Evolutionary conservation across 2,329 filamentous ascomycete genomes (phyloP).

Genomic region (Ophiostoma novo-ulmi): DNA sequence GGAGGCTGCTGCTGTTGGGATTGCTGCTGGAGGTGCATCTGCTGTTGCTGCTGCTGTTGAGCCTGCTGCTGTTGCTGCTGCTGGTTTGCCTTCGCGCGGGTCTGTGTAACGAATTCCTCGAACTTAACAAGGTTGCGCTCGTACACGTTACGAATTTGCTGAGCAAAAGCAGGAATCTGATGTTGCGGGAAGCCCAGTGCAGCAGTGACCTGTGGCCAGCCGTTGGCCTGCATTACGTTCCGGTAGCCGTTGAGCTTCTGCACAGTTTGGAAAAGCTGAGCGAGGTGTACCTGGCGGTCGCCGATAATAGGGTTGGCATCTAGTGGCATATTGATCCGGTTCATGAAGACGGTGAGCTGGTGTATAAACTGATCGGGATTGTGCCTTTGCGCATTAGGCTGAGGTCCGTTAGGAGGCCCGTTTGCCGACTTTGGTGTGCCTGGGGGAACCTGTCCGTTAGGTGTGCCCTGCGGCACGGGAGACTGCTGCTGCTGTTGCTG

Average conservation of each 20-base stretch:
- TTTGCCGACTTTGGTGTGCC: conserved; percentile 31
- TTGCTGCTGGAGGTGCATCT: conserved; percentile 39
- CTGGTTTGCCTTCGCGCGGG: conserved; percentile 49
- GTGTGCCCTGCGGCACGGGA: conserved; percentile 32
- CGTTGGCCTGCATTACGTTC: conserved; percentile 61
- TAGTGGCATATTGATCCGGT: conserved; percentile 63
- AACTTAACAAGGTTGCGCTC: conserved; percentile 71
- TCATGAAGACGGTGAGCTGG: conserved; percentile 72
- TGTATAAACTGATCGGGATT: conserved; percentile 68
- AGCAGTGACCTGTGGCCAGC: conserved; percentile 69
- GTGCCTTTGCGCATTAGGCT: conserved; percentile 29
- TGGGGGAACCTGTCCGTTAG: conserved; percentile 53
- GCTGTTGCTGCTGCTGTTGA: conserved; percentile 40
- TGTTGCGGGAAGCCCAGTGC: conserved; percentile 56
- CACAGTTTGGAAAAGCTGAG: conserved; percentile 72
- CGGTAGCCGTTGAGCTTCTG: conserved; percentile 73
- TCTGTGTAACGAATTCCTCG: conserved; percentile 62
- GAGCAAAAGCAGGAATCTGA: conserved; percentile 61
- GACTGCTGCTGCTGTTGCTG: conserved; percentile 33
- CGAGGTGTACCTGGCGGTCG: conserved; percentile 67
- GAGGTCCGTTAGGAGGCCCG: conserved; percentile 24
- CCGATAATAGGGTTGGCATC: conserved; percentile 69
- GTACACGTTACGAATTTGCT: conserved; percentile 68
- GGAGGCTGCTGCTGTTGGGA: conserved; percentile 33
- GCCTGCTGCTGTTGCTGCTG: conserved; percentile 34